These are phyloP conservation scores for Alternaria triticimaculans DNA, from an alignment of 2,329 filamentous ascomycete species.

Conservation along the genomic window DNA sequence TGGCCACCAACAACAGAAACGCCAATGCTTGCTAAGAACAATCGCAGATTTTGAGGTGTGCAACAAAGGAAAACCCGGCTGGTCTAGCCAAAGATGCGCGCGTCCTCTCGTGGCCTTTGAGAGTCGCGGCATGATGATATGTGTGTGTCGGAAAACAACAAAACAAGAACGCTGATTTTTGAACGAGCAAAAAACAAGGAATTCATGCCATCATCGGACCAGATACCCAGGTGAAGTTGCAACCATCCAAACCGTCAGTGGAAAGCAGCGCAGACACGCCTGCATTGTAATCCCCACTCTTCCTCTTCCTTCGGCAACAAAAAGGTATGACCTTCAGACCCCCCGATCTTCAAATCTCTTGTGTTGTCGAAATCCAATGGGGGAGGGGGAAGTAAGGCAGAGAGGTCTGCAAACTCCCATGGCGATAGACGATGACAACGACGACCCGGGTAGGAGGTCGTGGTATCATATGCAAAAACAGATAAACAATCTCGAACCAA, in stretches of 20 bases:
- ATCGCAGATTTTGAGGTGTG: conserved; percentile 5
- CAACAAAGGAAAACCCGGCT: conserved; percentile 31
- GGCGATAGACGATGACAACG: not conserved
- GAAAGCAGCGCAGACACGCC: no score
- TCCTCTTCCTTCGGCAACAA: not conserved
- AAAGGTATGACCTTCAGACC: conserved; percentile 32
- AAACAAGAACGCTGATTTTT: conserved; percentile 10
- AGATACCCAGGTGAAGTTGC: not conserved
- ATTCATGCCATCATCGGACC: conserved; percentile 10
- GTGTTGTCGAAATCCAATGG: not conserved
- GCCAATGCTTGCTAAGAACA: conserved; percentile 11
- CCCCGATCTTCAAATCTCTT: conserved; percentile 40
- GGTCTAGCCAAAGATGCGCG: conserved; percentile 28
- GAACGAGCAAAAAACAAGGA: not conserved
- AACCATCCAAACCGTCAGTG: not conserved
- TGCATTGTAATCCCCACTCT: not conserved
- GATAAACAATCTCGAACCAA: conserved; percentile 12
- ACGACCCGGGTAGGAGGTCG: not conserved
- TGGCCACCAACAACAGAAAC: conserved; percentile 3
- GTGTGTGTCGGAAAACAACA: conserved; percentile 1
- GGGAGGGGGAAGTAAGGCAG: not conserved
- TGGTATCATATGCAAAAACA: conserved; percentile 29
- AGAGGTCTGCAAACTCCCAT: not conserved
- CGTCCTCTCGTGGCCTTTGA: conserved; percentile 8
- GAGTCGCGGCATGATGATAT: conserved; percentile 13